A percentile compares a stretch with the other conserved stretches of the same genome.
phyloP scores from a whole-genome alignment of 441 rosid genomes.

The Omphalea diandra region DNA sequence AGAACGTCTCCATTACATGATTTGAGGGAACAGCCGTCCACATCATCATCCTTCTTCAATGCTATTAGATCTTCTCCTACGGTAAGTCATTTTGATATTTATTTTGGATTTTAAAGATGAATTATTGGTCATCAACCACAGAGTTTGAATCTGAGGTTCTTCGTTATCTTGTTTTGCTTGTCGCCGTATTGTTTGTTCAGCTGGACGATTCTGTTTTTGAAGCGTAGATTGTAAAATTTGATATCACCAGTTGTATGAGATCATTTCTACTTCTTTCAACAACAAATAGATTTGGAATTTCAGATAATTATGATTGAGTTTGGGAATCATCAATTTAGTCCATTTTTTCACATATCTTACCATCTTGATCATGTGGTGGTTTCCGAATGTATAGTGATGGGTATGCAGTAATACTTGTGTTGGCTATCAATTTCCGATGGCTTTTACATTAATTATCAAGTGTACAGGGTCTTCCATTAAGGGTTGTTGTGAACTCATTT shows the following conservation, averaged over 20 bases:
- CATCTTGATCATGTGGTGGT: no score
- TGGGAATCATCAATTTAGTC: no score
- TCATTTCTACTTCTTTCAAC: no score
- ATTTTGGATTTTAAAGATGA: not conserved
- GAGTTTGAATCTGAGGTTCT: not conserved
- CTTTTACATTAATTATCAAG: not conserved
- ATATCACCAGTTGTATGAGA: not conserved
- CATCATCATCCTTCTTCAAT: constrained; percentile 18
- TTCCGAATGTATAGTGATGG: not conserved
- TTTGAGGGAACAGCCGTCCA: constrained; percentile 4
- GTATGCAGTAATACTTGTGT: not conserved
- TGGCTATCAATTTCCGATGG: not conserved
- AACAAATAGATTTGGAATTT: no score
- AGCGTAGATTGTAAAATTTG: not conserved
- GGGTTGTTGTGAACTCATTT: not conserved
- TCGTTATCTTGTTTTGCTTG: not conserved
- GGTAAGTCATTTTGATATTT: no score
- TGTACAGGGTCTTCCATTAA: not conserved
- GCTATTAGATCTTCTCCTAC: constrained; percentile 8
- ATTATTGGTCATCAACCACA: no score
- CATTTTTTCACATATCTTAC: no score
- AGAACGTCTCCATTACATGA: constrained; percentile 8
- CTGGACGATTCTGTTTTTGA: not conserved
- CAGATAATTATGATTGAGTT: no score
- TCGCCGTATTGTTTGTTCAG: not conserved